phyloP scores from a whole-genome alignment of 345 rosid genomes.

The Punica granatum region DNA sequence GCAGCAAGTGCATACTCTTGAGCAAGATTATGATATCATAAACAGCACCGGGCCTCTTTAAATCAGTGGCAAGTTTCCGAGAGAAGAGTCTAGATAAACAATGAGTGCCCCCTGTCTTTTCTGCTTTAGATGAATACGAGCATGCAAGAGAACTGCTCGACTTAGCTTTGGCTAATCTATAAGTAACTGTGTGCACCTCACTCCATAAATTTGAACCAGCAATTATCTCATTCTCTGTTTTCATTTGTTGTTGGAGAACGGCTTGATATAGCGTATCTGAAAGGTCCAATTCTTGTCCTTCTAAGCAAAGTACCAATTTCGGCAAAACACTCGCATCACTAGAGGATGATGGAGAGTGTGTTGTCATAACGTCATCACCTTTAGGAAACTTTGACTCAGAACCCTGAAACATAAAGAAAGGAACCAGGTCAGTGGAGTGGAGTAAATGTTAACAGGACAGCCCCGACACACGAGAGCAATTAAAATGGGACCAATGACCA shows the following conservation, averaged over 20 bases:
- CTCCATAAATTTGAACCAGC: slow-evolving; percentile 47
- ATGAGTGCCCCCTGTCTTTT: slow-evolving; percentile 14
- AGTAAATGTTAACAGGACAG: background rate
- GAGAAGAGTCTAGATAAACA: slow-evolving; percentile 47
- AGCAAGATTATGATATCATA: slow-evolving; percentile 66
- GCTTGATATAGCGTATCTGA: slow-evolving; percentile 69
- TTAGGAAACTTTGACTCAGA: slow-evolving; percentile 14
- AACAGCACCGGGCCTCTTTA: slow-evolving; percentile 46
- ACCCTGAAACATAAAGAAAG: slow-evolving; percentile 6
- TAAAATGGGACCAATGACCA: background rate
- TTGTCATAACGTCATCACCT: slow-evolving; percentile 12
- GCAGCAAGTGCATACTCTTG: slow-evolving; percentile 67
- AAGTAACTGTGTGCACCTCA: slow-evolving; percentile 53
- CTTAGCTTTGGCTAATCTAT: slow-evolving; percentile 30
- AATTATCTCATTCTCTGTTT: slow-evolving; percentile 43
- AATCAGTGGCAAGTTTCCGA: slow-evolving; percentile 38
- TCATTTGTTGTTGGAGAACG: slow-evolving; percentile 58
- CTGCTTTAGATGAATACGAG: slow-evolving; percentile 12
- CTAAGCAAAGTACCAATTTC: slow-evolving; percentile 57
- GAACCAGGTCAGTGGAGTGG: background rate
- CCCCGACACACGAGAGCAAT: background rate
- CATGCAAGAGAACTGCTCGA: slow-evolving; percentile 19
- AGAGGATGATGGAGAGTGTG: slow-evolving; percentile 25
- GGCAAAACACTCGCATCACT: slow-evolving; percentile 23
- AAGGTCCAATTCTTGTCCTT: slow-evolving; percentile 49